A percentile compares a stretch with the other conserved stretches of the same genome.
Conservation (phyloP, 1,284 basidiomycete species). For the Tilletia caries region DNA sequence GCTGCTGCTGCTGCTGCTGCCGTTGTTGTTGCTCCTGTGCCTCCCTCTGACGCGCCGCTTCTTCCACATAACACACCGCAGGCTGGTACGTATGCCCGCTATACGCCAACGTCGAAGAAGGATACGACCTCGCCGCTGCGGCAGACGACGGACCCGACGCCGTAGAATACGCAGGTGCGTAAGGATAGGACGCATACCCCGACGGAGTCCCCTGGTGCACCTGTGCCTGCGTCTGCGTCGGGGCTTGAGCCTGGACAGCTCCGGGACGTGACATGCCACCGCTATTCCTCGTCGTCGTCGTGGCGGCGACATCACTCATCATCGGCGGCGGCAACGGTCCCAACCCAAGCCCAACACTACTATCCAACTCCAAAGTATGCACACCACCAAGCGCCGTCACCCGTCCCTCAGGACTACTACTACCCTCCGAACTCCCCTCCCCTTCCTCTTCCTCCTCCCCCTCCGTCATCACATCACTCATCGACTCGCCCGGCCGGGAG, state of each 20-base stretch:
- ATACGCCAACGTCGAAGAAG: too few species aligned
- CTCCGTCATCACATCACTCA: too few species aligned
- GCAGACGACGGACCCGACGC: not conserved
- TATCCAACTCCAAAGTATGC: not conserved
- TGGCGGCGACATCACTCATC: not conserved
- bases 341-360: not conserved
- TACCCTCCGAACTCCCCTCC: slow-evolving; percentile 7
- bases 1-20: too few species aligned
- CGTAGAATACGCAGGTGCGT: not conserved
- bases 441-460: not conserved
- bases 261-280: too few species aligned
- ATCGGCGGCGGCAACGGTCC: not conserved
- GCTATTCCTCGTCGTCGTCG: not conserved
- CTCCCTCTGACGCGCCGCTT: not conserved
- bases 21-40: too few species aligned
- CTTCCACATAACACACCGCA: not conserved
- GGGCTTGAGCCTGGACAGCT: too few species aligned
- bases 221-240: not conserved
- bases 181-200: not conserved
- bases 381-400: not conserved
- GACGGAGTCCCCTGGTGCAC: not conserved
- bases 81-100: not conserved
- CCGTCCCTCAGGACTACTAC: slow-evolving; percentile 6
- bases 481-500: not conserved
- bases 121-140: too few species aligned